Conservation (phyloP, 805 yeast genomes). For the Ogataea siamensis region DNA sequence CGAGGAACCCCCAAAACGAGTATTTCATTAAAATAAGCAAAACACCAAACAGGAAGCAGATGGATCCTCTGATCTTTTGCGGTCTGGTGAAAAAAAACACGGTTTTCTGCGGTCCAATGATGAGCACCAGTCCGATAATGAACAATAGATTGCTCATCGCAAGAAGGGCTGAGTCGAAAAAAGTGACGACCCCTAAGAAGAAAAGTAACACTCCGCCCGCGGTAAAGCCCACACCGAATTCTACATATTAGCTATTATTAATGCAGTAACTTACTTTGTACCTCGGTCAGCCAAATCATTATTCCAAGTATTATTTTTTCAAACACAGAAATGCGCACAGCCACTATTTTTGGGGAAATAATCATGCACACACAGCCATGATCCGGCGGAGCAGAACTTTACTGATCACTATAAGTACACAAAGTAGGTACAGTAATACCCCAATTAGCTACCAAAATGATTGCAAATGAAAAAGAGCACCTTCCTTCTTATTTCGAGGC, state of each 20-base stretch:
- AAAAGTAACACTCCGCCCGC: conserved; percentile 81
- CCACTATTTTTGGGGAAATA: background rate
- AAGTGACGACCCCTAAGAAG: conserved; percentile 75
- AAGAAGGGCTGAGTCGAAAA: conserved; percentile 84
- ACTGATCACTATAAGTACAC: too few relatives aligned
- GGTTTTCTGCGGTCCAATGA: conserved; percentile 87
- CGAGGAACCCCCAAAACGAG: conserved; percentile 79
- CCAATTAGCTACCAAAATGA: too few relatives aligned
- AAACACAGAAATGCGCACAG: conserved; percentile 1
- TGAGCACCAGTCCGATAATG: conserved; percentile 75
- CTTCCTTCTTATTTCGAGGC: background rate
- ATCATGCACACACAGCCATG: background rate
- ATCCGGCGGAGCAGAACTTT: too few relatives aligned
- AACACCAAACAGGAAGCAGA: conserved; percentile 77
- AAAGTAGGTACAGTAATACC: too few relatives aligned
- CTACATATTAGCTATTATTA: conserved; percentile 36
- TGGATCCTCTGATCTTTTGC: conserved; percentile 78
- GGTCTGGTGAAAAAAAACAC: conserved; percentile 82
- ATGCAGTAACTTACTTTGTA: conserved; percentile 57
- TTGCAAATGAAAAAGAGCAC: background rate
- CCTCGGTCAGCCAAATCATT: conserved; percentile 73
- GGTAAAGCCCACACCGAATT: conserved; percentile 90
- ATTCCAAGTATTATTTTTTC: conserved; percentile 1
- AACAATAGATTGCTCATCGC: conserved; percentile 87
- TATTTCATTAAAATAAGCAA: conserved; percentile 68